phyloP scores from a whole-genome alignment of 2,329 filamentous ascomycete genomes.

The Penicillium decumbens region DNA sequence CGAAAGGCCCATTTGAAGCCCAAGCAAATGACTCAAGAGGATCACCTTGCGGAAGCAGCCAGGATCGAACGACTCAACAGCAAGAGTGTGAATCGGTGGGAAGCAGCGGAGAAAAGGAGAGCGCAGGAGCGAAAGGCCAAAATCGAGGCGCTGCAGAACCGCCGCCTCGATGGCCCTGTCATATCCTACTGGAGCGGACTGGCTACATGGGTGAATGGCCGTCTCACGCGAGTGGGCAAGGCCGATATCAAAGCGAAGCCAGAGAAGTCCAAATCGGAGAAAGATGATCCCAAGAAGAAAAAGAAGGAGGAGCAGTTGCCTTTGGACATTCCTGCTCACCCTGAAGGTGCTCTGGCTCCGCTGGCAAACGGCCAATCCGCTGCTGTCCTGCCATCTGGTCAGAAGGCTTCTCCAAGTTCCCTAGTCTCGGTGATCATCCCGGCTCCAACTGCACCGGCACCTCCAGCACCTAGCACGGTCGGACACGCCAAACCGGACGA shows the following conservation, averaged over 20 bases:
- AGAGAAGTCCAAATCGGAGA: conserved; percentile 45
- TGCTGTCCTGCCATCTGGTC: conserved; percentile 2
- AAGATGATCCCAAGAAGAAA: conserved; percentile 28
- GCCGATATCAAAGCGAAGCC: conserved; percentile 45
- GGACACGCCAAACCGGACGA: background rate
- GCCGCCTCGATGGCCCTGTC: conserved; percentile 81
- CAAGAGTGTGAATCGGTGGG: conserved; percentile 89
- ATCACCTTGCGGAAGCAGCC: conserved; percentile 77
- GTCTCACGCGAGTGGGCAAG: conserved; percentile 65
- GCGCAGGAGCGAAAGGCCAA: conserved; percentile 78
- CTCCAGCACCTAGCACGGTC: background rate
- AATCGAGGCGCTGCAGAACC: conserved; percentile 80
- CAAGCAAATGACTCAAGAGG: conserved; percentile 77
- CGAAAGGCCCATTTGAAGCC: conserved; percentile 69
- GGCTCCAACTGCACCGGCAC: background rate
- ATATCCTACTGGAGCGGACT: conserved; percentile 93
- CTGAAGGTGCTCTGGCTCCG: background rate
- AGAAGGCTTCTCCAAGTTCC: background rate
- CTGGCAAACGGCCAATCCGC: background rate
- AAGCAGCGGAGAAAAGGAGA: conserved; percentile 83
- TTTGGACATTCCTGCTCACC: background rate
- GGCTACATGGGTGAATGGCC: conserved; percentile 72
- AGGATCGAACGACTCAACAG: conserved; percentile 79
- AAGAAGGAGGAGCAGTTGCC: conserved; percentile 20
- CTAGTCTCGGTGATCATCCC: background rate